Evolutionary conservation across 208 protist genomes (phyloP).

Genomic region (Trypanosoma brucei): DNA sequence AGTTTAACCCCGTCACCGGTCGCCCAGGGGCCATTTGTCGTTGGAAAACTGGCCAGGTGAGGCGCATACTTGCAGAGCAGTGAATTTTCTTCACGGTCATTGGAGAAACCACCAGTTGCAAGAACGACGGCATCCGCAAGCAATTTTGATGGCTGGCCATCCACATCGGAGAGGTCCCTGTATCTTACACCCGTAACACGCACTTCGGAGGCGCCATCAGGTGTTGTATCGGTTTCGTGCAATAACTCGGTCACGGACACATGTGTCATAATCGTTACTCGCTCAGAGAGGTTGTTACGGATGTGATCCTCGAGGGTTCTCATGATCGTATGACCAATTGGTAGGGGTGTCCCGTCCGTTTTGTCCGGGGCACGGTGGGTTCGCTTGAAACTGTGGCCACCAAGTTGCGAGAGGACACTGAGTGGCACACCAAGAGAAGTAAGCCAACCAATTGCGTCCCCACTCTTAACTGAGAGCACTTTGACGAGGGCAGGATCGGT

Average conservation of each 20-base stretch:
- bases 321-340: constrained; percentile 90
- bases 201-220: constrained; percentile 43
- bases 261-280: constrained; percentile 68
- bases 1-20: constrained; percentile 85
- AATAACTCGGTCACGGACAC: constrained; percentile 43
- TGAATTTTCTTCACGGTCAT: constrained; percentile 44
- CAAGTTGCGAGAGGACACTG: constrained; percentile 82
- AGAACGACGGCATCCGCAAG: constrained; percentile 76
- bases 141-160: constrained; percentile 29
- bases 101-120: constrained; percentile 85
- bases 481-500: constrained; percentile 79
- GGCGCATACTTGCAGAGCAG: constrained; percentile 82
- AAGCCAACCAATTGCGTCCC: constrained; percentile 78
- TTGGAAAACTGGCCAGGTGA: constrained; percentile 64
- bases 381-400: constrained; percentile 82
- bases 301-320: constrained; percentile 76
- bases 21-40: constrained; percentile 88
- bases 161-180: constrained; percentile 21
- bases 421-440: constrained; percentile 78
- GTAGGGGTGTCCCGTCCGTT: constrained; percentile 69
- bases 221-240: constrained; percentile 23
- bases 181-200: constrained; percentile 52
- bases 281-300: constrained; percentile 33
- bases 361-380: constrained; percentile 81
- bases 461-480: constrained; percentile 72